Conservation (phyloP, 306 rosid species). For the Oxytropis ochrocephala region DNA sequence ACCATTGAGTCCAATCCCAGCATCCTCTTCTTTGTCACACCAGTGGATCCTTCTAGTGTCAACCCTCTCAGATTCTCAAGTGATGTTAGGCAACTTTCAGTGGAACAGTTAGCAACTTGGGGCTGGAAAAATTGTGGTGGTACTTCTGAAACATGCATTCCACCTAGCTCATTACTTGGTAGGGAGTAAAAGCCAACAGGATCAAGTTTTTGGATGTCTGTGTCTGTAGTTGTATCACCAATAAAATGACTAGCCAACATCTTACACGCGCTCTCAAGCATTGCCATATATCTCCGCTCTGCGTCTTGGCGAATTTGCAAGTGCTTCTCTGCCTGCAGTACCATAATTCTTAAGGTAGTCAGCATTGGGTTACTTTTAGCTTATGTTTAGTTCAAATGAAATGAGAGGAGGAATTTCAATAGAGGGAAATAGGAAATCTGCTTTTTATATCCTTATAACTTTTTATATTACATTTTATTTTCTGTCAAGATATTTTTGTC, state of each 20-base stretch:
- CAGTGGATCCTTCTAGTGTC: slow-evolving; percentile 62
- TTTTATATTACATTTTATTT: no score
- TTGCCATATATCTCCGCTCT: slow-evolving; percentile 72
- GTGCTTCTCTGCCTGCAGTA: slow-evolving; percentile 92
- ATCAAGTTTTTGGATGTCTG: slow-evolving; percentile 51
- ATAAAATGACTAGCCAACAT: slow-evolving; percentile 89
- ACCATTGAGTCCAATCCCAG: slow-evolving; percentile 48
- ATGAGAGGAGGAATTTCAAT: no score
- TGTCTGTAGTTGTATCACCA: slow-evolving; percentile 43
- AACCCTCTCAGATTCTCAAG: slow-evolving; percentile 69
- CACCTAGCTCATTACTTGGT: slow-evolving; percentile 37
- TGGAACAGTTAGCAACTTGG: slow-evolving; percentile 70
- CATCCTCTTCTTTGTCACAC: slow-evolving; percentile 50
- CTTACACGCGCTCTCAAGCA: slow-evolving; percentile 96
- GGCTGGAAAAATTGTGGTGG: slow-evolving; percentile 41
- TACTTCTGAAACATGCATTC: slow-evolving; percentile 47
- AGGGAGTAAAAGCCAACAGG: slow-evolving; percentile 47
- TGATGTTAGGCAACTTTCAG: slow-evolving; percentile 87
- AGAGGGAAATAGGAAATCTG: no score
- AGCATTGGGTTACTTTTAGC: slow-evolving; percentile 5
- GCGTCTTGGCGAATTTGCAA: slow-evolving; percentile 94
- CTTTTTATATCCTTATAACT: no score
- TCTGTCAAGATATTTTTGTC: no score
- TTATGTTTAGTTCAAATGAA: no score
- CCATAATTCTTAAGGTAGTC: slow-evolving; percentile 22